Conservation (phyloP, 1,284 basidiomycete species). For the Trametes pubescens region DNA sequence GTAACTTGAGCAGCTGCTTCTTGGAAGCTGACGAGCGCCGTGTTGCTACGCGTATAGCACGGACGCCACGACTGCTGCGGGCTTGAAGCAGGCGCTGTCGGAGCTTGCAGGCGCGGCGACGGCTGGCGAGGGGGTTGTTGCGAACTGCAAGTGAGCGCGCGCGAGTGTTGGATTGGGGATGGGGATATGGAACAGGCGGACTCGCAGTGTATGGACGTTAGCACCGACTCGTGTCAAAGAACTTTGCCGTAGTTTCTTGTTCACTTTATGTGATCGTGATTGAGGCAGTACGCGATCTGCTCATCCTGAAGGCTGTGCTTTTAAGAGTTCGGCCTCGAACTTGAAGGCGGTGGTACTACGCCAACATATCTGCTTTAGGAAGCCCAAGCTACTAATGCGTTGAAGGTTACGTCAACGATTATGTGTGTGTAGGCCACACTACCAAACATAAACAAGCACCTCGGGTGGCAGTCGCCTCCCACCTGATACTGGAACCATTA, state of each 20-base stretch:
- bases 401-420: no score
- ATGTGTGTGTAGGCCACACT: no score
- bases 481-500: no score
- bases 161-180: not conserved
- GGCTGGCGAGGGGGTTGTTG: conserved; percentile 38
- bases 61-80: conserved; percentile 25
- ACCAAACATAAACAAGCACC: no score
- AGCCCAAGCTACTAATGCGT: no score
- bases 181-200: not conserved
- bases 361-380: no score
- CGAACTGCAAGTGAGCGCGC: conserved; percentile 34
- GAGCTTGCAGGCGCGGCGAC: conserved; percentile 27
- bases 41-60: conserved; percentile 23
- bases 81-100: conserved; percentile 31
- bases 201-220: not conserved
- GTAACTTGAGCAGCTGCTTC: not conserved
- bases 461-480: no score
- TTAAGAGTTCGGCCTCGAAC: no score
- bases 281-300: no score
- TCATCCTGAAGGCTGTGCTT: no score
- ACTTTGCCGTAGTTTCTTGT: not conserved
- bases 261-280: no score
- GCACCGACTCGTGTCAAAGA: not conserved
- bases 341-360: no score
- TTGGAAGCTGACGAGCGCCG: not conserved